Conservation (phyloP, 495 filamentous ascomycete species). For the Penicillium paradoxum region DNA sequence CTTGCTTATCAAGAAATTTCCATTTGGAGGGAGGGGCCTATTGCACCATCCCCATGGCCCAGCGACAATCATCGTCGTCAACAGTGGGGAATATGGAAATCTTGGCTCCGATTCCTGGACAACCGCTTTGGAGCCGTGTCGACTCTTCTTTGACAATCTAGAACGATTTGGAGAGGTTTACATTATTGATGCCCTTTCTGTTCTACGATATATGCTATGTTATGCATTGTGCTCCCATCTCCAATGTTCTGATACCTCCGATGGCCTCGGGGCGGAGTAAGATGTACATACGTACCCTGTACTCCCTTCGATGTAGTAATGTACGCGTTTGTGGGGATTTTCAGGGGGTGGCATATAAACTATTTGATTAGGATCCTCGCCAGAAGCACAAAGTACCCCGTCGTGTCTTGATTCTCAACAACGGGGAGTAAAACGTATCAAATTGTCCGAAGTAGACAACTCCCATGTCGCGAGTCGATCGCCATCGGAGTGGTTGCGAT, state of each 20-base stretch:
- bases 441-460: too few species aligned
- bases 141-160: too few species aligned
- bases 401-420: not conserved
- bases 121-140: too few species aligned
- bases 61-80: conserved; percentile 20
- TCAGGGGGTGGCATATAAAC: conserved; percentile 24
- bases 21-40: conserved; percentile 1
- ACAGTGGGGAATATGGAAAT: conserved; percentile 21
- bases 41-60: not conserved
- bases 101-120: conserved; percentile 13
- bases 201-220: too few species aligned
- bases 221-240: too few species aligned
- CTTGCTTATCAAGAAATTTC: conserved; percentile 5
- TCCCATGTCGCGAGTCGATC: too few species aligned
- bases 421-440: not conserved
- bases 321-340: conserved; percentile 11
- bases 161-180: too few species aligned
- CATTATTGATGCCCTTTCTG: too few species aligned
- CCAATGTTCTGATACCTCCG: not conserved
- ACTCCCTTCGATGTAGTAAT: not conserved
- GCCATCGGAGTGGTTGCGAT: not conserved
- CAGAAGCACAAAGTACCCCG: too few species aligned
- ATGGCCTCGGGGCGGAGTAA: not conserved
- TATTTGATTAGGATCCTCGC: not conserved
- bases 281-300: not conserved